Base-by-base conservation (phyloP, 1,284 basidiomycete species). In the Kalmanozyma brasiliensis region DNA sequence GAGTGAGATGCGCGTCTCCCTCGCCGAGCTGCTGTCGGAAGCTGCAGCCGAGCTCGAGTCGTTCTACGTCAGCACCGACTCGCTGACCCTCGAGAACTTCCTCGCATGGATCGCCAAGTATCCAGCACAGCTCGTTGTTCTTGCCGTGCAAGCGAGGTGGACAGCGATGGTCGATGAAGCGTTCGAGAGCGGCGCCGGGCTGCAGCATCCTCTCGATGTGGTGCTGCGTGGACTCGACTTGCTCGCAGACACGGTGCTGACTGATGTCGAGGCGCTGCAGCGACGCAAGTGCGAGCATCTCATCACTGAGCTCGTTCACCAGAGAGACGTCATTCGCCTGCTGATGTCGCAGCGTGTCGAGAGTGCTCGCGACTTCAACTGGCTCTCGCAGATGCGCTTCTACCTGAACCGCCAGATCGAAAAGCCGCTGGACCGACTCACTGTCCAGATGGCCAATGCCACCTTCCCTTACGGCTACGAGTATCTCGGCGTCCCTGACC, bases 311-410 rank as follows among this genome's bases (percentile, higher is more conserved):
- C 88, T 98, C 4, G 96, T 98, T 10, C 96, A 98, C 82, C 94
- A 98, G 82, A 88, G 95, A 69, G 95, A 98, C 83, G 94, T 98
- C 37, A 90, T 90, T 37, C 90, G 95, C 16, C 84, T 87, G 10
- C 88, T 98, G 49, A 87, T 92, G 48, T 85, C 88, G 52, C 87
- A 90, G 73, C 84, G 85, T n/a, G 86, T 91, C 10, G 68, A 84
- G 1, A 89, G 90, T 62, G 84, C 87, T 58, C 89, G 88, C 70
- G 87, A 87, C 55, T 99, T 98, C 82, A 87, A 88, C 7, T 98
- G 96, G 96, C 85, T 98, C 10, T 96, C 93, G 74, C 94, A 98
- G 82, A 98, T 99, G 95, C 91, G 96, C 8, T 99, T 94, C 85
- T 98, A 98, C 82, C 87, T 96, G 41, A 89, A 96, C 76, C 64